Conservation (phyloP, 768 basidiomycete species). For the Rhizopogon salebrosus region DNA sequence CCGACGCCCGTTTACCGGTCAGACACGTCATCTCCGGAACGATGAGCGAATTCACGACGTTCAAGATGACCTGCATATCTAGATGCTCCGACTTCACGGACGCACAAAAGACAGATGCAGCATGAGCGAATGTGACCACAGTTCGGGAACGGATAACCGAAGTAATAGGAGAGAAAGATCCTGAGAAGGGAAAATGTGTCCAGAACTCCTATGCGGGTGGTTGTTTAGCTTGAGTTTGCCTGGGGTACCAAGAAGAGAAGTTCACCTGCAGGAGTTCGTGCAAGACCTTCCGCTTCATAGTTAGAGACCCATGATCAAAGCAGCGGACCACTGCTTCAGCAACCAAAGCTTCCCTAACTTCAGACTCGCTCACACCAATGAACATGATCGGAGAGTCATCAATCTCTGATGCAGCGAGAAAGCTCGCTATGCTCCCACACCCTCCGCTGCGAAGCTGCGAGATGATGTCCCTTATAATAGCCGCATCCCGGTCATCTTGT, state of each 20-base stretch:
- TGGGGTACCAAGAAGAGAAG: not conserved
- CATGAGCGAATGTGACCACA: slow-evolving; percentile 34
- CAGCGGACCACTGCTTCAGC: slow-evolving; percentile 36
- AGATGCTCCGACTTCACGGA: not conserved
- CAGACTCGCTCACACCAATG: slow-evolving; percentile 9
- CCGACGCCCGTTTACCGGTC: slow-evolving; percentile 21
- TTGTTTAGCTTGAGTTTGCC: not conserved
- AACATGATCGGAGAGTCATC: slow-evolving; percentile 8
- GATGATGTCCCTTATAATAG: slow-evolving; percentile 38
- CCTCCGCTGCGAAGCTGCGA: slow-evolving; percentile 39
- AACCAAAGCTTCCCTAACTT: slow-evolving; percentile 43
- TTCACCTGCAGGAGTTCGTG: slow-evolving; percentile 44
- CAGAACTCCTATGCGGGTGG: not conserved
- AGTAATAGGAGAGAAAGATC: slow-evolving; percentile 32
- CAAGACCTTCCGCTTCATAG: slow-evolving; percentile 46
- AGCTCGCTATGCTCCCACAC: slow-evolving; percentile 42
- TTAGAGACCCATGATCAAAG: slow-evolving; percentile 42
- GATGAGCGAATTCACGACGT: slow-evolving; percentile 38
- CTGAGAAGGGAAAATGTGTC: not conserved
- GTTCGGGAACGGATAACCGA: slow-evolving; percentile 44
- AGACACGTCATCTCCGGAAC: slow-evolving; percentile 45
- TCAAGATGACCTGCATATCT: slow-evolving; percentile 30
- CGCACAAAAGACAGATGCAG: slow-evolving; percentile 4
- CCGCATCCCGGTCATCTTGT: slow-evolving; percentile 21
- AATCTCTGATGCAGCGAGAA: slow-evolving; percentile 7